A percentile compares a stretch with the other conserved stretches of the same genome.
Conservation (phyloP, 352 stramenopile species). For the Pythium vanterpoolii region DNA sequence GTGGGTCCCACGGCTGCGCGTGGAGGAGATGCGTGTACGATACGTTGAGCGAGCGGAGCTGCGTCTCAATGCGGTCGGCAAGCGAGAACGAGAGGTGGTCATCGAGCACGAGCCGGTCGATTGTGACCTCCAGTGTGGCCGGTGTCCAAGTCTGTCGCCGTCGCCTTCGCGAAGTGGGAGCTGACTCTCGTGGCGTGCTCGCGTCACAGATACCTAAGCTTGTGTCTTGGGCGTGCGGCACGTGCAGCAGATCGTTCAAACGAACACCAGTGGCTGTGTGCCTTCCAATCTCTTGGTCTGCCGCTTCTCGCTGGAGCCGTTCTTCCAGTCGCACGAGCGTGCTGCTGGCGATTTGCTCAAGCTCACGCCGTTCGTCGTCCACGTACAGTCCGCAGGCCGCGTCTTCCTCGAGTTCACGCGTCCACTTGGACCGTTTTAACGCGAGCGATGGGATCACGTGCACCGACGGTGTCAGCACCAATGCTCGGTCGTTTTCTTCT, state of each 20-base stretch:
- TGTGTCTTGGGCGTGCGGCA: neutral
- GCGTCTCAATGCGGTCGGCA: slow-evolving; percentile 56
- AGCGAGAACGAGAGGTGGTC: slow-evolving; percentile 71
- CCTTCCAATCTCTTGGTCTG: neutral
- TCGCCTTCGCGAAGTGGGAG: neutral
- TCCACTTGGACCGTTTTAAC: slow-evolving; percentile 31
- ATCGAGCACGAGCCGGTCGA: slow-evolving; percentile 65
- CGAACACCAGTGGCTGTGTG: neutral
- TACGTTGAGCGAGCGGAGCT: slow-evolving; percentile 53
- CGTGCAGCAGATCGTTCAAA: slow-evolving; percentile 20
- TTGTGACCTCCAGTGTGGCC: slow-evolving; percentile 43
- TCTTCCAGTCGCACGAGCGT: slow-evolving; percentile 57
- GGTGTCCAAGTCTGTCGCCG: neutral
- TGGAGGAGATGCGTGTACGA: slow-evolving; percentile 55
- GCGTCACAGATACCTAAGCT: neutral
- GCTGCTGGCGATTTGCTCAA: slow-evolving; percentile 36
- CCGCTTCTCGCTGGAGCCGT: slow-evolving; percentile 34
- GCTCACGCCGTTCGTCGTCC: slow-evolving; percentile 31
- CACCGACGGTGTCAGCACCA: slow-evolving; percentile 14
- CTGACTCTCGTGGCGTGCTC: neutral
- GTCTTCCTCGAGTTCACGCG: slow-evolving; percentile 37
- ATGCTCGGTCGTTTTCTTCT: neutral
- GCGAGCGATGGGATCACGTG: slow-evolving; percentile 23
- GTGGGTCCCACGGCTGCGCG: slow-evolving; percentile 43
- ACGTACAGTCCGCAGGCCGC: slow-evolving; percentile 47